Percentiles rank a stretch among this genome's conserved stretches.
Conservation (phyloP, 2,329 filamentous ascomycete genomes). For the Teratosphaeria nubilosa region DNA sequence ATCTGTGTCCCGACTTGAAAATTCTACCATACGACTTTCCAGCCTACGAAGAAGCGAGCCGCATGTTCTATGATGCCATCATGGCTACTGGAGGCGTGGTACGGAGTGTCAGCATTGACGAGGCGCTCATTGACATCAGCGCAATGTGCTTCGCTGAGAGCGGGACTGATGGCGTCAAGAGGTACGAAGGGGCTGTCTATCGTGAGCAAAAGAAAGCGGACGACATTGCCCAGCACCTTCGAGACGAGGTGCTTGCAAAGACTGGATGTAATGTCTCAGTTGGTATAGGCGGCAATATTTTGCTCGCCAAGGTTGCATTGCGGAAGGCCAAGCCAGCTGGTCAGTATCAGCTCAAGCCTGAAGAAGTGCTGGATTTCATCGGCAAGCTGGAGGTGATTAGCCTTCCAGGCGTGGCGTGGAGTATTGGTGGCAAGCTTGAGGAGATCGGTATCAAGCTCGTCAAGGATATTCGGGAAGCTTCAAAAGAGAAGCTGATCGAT, state of each 20-base stretch:
- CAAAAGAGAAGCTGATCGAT: conserved; percentile 64
- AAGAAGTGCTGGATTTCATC: conserved; percentile 67
- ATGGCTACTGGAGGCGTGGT: conserved; percentile 70
- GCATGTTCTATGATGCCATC: conserved; percentile 76
- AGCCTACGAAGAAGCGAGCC: conserved; percentile 85
- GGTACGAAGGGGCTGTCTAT: conserved; percentile 59
- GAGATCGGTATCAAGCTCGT: conserved; percentile 75
- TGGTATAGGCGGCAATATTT: conserved; percentile 81
- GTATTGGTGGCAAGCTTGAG: conserved; percentile 77
- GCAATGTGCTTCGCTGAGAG: conserved; percentile 54
- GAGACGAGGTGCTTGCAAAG: conserved; percentile 58
- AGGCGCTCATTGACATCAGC: conserved; percentile 81
- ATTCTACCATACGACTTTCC: conserved; percentile 93
- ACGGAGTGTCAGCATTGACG: conserved; percentile 94
- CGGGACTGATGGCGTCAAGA: conserved; percentile 54
- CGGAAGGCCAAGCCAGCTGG: conserved; percentile 90
- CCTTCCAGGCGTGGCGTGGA: conserved; percentile 85
- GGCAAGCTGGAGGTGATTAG: conserved; percentile 67
- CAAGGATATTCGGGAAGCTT: conserved; percentile 67
- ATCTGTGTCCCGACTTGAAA: conserved; percentile 75
- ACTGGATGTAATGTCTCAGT: conserved; percentile 86
- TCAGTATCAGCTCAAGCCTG: conserved; percentile 77
- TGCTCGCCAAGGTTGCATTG: conserved; percentile 83
- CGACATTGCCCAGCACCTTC: conserved; percentile 56
- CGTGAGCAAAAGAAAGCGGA: conserved; percentile 72